Evolutionary conservation across 1,284 basidiomycete genomes (phyloP).

Genomic region (Rhodotorula sp.): DNA sequence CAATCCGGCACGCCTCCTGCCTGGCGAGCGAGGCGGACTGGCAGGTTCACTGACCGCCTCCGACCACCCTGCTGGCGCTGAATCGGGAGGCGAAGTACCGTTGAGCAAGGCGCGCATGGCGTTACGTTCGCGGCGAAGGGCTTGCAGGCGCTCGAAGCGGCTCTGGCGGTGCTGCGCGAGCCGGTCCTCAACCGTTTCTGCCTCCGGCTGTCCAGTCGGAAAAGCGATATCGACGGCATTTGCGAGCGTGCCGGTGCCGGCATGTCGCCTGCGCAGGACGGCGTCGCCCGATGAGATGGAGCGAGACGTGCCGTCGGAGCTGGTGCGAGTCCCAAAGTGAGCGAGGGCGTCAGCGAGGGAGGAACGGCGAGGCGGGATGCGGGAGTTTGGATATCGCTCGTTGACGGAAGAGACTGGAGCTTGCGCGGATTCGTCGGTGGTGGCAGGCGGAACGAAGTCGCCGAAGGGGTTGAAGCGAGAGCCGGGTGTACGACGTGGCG

Average conservation of each 20-base stretch:
- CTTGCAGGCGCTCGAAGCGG: constrained; percentile 17
- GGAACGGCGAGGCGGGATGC: not conserved
- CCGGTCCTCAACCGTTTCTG: constrained; percentile 8
- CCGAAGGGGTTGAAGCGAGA: constrained; percentile 6
- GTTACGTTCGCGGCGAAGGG: constrained; percentile 14
- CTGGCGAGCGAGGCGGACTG: constrained; percentile 16
- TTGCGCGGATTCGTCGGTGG: not conserved
- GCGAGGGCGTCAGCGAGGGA: constrained; percentile 7
- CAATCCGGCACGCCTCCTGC: constrained; percentile 7
- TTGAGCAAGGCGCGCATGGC: constrained; percentile 19
- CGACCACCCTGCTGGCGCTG: not conserved
- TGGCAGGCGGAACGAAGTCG: not conserved
- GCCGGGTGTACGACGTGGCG: not conserved
- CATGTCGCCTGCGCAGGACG: not conserved
- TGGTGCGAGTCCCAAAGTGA: not conserved
- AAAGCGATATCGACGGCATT: not conserved
- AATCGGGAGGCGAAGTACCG: not conserved
- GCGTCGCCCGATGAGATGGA: not conserved
- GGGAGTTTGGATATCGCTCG: not conserved
- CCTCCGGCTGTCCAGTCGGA: not conserved
- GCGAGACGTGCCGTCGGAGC: not conserved
- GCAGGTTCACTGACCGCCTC: not conserved
- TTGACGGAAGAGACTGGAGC: not conserved
- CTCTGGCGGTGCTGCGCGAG: constrained; percentile 9
- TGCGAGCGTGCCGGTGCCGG: not conserved